Evolutionary conservation across 352 stramenopile genomes (phyloP), one percentile per base, ranked within the genome.

Genomic region (Lagenidium giganteum): DNA sequence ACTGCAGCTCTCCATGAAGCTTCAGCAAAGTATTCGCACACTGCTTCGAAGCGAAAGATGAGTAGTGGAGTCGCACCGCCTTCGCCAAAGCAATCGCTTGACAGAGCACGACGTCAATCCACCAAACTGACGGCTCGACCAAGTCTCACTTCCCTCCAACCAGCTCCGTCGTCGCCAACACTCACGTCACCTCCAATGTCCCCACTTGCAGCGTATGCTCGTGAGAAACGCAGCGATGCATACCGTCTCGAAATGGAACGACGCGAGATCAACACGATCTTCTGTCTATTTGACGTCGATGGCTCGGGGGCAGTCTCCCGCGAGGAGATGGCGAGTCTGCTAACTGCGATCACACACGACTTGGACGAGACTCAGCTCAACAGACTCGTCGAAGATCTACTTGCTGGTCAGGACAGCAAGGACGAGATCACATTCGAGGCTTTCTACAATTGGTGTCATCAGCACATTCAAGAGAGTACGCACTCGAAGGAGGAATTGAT

Each of bases 371-470:
- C 48, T 29, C 67, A 87, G 38, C 67, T 87, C 14, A 76, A 64
- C 8, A 47, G 70, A 2, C 58, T 87, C 33, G 83, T 87, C 57
- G 55, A 44, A 1, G 75, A 85, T 21, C 61, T 87, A 9, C 41
- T 80, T 8, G 62, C 43, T 0, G 53, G 62, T 18, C 55, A 74
- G 18, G 33, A 68, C 0, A 53, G 66, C 8, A 40, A 48, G 29
- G 35, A 43, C 6, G 73, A 86, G 42, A 67, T 87, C 33, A 73
- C 67, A 22, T 83, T 85, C 42, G 75, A 85, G 23, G 56, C 69
- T 8, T 87, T 87, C 35, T 79, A 83, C 54, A 71, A 79, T 27
- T 87, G 75, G 75, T 87, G 75, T 44, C 73, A 66, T 37, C 54
- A 66, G 13, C 64, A 70, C 13, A 85, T 87, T 18, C 70, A 70